These are phyloP conservation scores for Seiridium cupressi DNA, from an alignment of 2,329 filamentous ascomycete species.

Conservation along the genomic window DNA sequence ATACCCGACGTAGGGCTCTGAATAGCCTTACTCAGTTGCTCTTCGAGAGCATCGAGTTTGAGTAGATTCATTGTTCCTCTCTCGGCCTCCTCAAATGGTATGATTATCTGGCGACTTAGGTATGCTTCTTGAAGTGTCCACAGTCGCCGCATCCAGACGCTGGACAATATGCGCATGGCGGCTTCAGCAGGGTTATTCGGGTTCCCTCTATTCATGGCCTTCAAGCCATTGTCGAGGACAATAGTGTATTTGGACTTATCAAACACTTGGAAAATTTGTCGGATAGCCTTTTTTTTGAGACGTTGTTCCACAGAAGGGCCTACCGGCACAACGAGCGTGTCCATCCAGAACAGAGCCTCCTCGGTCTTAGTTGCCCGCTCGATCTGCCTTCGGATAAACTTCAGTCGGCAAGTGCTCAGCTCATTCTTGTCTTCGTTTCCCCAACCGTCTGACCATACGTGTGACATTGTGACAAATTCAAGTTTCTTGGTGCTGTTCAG, in stretches of 20 bases:
- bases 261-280: slow-evolving; percentile 4
- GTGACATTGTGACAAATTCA: not conserved
- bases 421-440: slow-evolving; percentile 3
- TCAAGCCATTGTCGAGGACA: slow-evolving; percentile 2
- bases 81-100: not conserved
- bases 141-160: slow-evolving; percentile 5
- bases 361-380: not conserved
- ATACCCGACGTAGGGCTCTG: not conserved
- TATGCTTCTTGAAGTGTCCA: slow-evolving; percentile 7
- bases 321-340: slow-evolving; percentile 2
- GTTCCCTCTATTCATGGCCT: not conserved
- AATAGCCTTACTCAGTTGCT: not conserved
- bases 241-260: not conserved
- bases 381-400: not conserved
- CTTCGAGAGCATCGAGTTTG: not conserved
- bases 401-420: not conserved
- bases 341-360: slow-evolving; percentile 2
- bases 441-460: slow-evolving; percentile 6
- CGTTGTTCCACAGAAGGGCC: not conserved
- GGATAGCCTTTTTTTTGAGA: not conserved
- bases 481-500: not conserved
- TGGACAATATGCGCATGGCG: slow-evolving; percentile 3
- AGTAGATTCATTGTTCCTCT: not conserved
- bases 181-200: not conserved
- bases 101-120: not conserved